Percentiles rank a stretch among this genome's conserved stretches.
These are phyloP conservation scores for Penicillium italicum DNA, from an alignment of 2,329 filamentous ascomycete genomes.

Conservation along the genomic window DNA sequence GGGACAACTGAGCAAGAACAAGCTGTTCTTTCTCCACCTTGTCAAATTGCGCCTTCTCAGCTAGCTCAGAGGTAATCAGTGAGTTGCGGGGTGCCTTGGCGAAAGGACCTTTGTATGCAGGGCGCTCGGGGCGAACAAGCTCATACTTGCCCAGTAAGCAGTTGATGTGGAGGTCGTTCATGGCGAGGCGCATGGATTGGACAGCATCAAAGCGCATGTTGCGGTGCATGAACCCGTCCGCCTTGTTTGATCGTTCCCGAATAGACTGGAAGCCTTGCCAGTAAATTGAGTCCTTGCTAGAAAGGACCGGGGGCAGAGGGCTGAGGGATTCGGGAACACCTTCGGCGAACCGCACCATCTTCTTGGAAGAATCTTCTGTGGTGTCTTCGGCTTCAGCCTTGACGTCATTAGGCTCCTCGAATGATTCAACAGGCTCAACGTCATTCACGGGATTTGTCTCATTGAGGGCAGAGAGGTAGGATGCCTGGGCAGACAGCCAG, in stretches of 20 bases:
- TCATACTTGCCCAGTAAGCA: slow-evolving; percentile 83
- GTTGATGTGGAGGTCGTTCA: slow-evolving; percentile 69
- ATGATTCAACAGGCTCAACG: slow-evolving; percentile 28
- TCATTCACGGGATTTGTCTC: slow-evolving; percentile 54
- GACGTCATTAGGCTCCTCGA: slow-evolving; percentile 16
- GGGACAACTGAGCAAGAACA: slow-evolving; percentile 66
- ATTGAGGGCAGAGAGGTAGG: slow-evolving; percentile 66
- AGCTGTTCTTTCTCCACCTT: slow-evolving; percentile 71
- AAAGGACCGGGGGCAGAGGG: slow-evolving; percentile 37
- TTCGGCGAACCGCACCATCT: slow-evolving; percentile 33
- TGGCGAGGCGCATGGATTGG: slow-evolving; percentile 74
- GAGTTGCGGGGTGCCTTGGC: slow-evolving; percentile 72
- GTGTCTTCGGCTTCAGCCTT: slow-evolving; percentile 18
- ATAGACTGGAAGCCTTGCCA: slow-evolving; percentile 81
- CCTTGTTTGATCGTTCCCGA: slow-evolving; percentile 60
- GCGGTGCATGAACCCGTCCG: slow-evolving; percentile 80
- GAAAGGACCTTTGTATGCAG: slow-evolving; percentile 66
- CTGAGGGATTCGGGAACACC: slow-evolving; percentile 40
- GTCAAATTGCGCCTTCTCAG: slow-evolving; percentile 38
- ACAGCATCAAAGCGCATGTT: slow-evolving; percentile 83
- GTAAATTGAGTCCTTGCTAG: slow-evolving; percentile 72
- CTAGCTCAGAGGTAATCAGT: slow-evolving; percentile 59
- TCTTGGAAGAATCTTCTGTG: slow-evolving; percentile 21
- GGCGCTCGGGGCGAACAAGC: slow-evolving; percentile 64
- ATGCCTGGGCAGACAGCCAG: slow-evolving; percentile 80